phyloP scores from a whole-genome alignment of 345 rosid genomes.

The Gossypium anomalum region DNA sequence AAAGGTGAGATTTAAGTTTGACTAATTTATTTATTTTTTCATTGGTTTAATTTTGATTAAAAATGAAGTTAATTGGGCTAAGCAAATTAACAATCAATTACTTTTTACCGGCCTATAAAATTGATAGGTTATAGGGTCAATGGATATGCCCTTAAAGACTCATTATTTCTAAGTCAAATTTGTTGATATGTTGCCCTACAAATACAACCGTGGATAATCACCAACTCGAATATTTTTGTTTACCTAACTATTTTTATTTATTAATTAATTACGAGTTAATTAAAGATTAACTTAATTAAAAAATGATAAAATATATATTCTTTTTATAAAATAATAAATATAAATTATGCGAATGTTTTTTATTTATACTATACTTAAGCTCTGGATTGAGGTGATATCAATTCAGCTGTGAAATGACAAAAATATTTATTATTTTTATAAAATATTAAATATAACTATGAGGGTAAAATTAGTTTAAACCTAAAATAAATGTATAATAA shows the following conservation, averaged over 20 bases:
- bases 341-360: too few species aligned
- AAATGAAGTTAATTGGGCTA: not conserved
- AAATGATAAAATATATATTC: too few species aligned
- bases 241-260: not conserved
- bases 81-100: not conserved
- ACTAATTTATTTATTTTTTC: not conserved
- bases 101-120: constrained; percentile 20
- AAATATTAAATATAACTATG: too few species aligned
- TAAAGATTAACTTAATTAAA: too few species aligned
- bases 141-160: not conserved
- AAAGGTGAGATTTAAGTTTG: not conserved
- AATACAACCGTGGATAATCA: constrained; percentile 12
- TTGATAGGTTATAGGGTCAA: constrained; percentile 16
- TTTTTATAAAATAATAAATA: too few species aligned
- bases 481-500: too few species aligned
- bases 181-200: constrained; percentile 22
- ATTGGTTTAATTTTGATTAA: not conserved
- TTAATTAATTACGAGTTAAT: too few species aligned
- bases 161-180: not conserved
- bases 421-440: too few species aligned
- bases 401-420: rapidly evolving
- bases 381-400: too few species aligned
- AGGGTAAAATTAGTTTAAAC: too few species aligned
- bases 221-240: not conserved
- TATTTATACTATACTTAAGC: too few species aligned